phyloP scores from a whole-genome alignment of 1,284 basidiomycete genomes.

The Phellinidium pouzarii region DNA sequence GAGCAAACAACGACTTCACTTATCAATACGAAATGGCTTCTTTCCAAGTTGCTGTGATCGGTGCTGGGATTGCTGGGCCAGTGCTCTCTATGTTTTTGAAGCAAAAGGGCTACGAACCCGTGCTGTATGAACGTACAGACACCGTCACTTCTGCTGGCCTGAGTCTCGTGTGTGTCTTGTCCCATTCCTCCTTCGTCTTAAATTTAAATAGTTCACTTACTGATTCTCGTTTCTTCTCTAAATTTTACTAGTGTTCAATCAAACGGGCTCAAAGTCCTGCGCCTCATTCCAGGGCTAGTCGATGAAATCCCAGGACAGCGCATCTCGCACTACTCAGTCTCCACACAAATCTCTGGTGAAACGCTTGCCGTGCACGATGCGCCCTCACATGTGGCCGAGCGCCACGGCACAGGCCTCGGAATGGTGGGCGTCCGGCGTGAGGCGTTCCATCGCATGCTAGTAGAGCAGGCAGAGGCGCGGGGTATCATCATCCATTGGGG shows the following conservation, averaged over 20 bases:
- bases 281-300: slow-evolving; percentile 33
- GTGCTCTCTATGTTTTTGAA: slow-evolving; percentile 40
- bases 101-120: slow-evolving; percentile 34
- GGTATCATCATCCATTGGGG: slow-evolving; percentile 35
- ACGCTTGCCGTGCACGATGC: slow-evolving; percentile 28
- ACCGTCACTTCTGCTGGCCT: slow-evolving; percentile 29
- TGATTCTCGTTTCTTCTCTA: neutral
- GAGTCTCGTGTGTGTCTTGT: slow-evolving; percentile 30
- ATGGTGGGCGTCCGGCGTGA: slow-evolving; percentile 31
- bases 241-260: slow-evolving; percentile 33
- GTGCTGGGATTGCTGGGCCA: slow-evolving; percentile 41
- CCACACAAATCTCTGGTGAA: slow-evolving; percentile 30
- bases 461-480: slow-evolving; percentile 29
- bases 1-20: neutral
- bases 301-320: slow-evolving; percentile 29
- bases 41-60: slow-evolving; percentile 35
- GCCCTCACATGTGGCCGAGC: slow-evolving; percentile 20
- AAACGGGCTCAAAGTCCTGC: slow-evolving; percentile 36
- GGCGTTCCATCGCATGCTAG: slow-evolving; percentile 29
- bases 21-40: neutral
- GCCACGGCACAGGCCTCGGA: slow-evolving; percentile 22
- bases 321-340: slow-evolving; percentile 24
- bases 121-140: slow-evolving; percentile 36
- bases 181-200: neutral
- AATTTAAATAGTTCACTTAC: neutral